Evolutionary conservation across 2,329 filamentous ascomycete genomes (phyloP), one percentile per base, ranked within the genome.

Genomic region (Metarhizium anisopliae): DNA sequence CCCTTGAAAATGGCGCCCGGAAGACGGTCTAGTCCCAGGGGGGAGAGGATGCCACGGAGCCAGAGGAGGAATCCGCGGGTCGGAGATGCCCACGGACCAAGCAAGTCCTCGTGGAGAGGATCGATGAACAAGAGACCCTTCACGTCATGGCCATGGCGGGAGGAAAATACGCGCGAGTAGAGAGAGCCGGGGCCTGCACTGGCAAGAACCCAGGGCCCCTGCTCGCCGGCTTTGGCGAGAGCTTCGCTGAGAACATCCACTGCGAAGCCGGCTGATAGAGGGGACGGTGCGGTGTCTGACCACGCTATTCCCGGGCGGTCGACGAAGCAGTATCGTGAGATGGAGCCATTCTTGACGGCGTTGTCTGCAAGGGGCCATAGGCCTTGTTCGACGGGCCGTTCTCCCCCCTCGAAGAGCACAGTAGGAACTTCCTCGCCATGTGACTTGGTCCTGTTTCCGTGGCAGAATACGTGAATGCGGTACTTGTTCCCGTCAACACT

Each of bases 201-300:
- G 40, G 91, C 86, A 5, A 96, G 77, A 32, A 99, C 80, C 87
- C 89, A 99, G 0, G 94, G 93, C 0, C 93, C 92, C 51, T 84
- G 78, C 72, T 97, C 94, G 30, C 86, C 91, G 3, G 88, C 84
- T 45, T 83, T 77, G 2, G 87, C 85, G 6, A 99, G 80, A 2
- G 91, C 90, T 73, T 97, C 92, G 47, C 90, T 92, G 30, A 97
- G 77, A 0, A 86, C 90, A 65, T 96, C 91, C 5, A 89, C 86
- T n/a, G 89, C 87, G 82, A 96, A 96, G 47, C 92, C 91, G 4
- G 90, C 93, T 5, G 90, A 95, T 63, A 96, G 86, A 0, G 94
- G 94, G 6, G 92, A 96, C 2, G 94, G 94, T 0, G 93, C 91
- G 55, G 94, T 93, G 71, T 99, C 94, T 50, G 81, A 84, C 78